Base-by-base conservation (phyloP, 768 basidiomycete species). In the Rhizopogon salebrosus region DNA sequence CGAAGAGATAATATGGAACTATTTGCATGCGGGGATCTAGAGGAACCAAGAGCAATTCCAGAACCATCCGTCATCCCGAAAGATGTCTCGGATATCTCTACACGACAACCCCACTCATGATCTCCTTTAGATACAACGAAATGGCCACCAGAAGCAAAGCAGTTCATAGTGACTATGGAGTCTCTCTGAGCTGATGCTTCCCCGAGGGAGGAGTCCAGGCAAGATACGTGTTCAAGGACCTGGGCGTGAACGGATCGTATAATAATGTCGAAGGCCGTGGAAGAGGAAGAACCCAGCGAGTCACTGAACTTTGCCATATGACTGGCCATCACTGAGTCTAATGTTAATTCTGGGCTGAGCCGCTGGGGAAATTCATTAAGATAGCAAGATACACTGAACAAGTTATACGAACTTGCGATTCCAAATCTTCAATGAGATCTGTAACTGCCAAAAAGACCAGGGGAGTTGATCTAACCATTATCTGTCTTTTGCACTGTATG, bases 381-480 rank as follows among this genome's bases (percentile, higher is more conserved):
- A 38, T 14, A 20, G 16, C 10, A 34, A 6, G 16, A 39, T 27
- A 41, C 54, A 35, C 13, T 24, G 29, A 24, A 11, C 50, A 7
- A 41, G 49, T 22, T 7, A 48, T 41, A 57, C 76, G 62, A 63
- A 86, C 85, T 61, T 69, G 70, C 24, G 60, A 64, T 51, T 69
- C 68, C 36, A 79, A 54, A 41, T 83, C 84, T 39, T 77, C 66
- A 59, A 79, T 73, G 16, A 89, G 60, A 49, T 63, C 63, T 29
- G 64, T 61, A n/a, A 71, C 62, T 41, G 73, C 75, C 16, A 74
- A 69, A 35, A 81, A 54, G 16, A 82, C 43, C 18, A 88, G 69
- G 3, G 87, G 87, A 5, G 82, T 85, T n/a, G 84, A 51, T 39
- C 70, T 67, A 16, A 83, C 42, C 35, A 70, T 66, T 13, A 81